Evolutionary conservation across 441 rosid species (phyloP), one percentile per base, ranked within the genome.

Genomic region (Lepidium campestre): DNA sequence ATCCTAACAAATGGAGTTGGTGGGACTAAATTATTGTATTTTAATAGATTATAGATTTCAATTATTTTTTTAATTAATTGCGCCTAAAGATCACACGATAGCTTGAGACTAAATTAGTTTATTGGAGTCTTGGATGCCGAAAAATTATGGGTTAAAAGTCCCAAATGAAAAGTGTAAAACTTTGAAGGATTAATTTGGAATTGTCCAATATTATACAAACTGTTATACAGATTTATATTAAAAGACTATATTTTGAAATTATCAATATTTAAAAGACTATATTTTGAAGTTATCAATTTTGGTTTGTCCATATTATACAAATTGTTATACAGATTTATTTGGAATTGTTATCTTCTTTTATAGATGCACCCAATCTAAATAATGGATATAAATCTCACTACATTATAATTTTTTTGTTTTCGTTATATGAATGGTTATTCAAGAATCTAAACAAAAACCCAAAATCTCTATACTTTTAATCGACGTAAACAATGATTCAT

Each of bases 171-270:
- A 63, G 10, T 27, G n/a, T n/a, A n/a, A n/a, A n/a, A n/a, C n/a
- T 55, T 66, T 44, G 45, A 66, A 55, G 62, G 20, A 40, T 42
- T 60, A 68, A 59, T 40, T 7, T 31, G 40, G 3, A 3, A 49
- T 40, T 59, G 58, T 59, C 59, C 52, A n/a, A 19, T 48, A 49
- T 9, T 20, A 45, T 12, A 35, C 39, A 44, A 15, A 45, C 37
- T 10, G 10, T 47, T 27, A 8, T 13, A 56, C 35, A 18, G 10
- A 8, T 12, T 57, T 46, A 45, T 6, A n/a, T n/a, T n/a, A n/a
- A n/a, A n/a, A n/a, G n/a, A n/a, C n/a, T n/a, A n/a, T n/a, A n/a
- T 32, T 55, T 66, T 44, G 45, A 66, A 55, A 55, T 68, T 31
- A 40, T 42, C 67, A 68, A 59, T 40, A n/a, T n/a, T n/a, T n/a